phyloP scores from a whole-genome alignment of 495 filamentous ascomycete species.

The Penicilliopsis zonata region DNA sequence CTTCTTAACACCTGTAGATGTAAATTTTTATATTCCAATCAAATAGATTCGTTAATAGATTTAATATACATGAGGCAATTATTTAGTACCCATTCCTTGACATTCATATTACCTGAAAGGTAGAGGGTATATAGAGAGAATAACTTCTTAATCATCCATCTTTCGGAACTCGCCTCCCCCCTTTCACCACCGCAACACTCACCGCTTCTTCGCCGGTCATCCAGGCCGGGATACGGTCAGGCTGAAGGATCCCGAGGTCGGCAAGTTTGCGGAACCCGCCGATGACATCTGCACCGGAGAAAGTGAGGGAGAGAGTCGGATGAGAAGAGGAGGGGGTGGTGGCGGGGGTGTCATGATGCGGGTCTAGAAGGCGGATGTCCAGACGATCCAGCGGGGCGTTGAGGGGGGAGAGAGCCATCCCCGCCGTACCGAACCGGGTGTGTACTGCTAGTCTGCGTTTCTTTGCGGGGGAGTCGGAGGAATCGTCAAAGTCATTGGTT shows the following conservation, averaged over 20 bases:
- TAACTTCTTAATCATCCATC: constrained; percentile 12
- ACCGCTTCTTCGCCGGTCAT: constrained; percentile 81
- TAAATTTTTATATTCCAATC: too few species aligned
- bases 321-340: constrained; percentile 3
- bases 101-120: too few species aligned
- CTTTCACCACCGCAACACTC: constrained; percentile 52
- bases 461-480: constrained; percentile 43
- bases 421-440: constrained; percentile 34
- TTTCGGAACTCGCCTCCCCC: constrained; percentile 37
- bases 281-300: constrained; percentile 72
- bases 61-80: too few species aligned
- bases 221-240: constrained; percentile 74
- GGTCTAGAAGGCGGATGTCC: constrained; percentile 23
- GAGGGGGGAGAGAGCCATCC: constrained; percentile 11
- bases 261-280: constrained; percentile 64
- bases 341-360: constrained; percentile 7
- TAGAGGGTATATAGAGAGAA: too few species aligned
- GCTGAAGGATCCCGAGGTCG: constrained; percentile 60
- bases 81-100: too few species aligned
- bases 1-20: too few species aligned
- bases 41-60: too few species aligned
- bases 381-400: constrained; percentile 20
- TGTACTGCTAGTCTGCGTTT: constrained; percentile 46
- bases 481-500: constrained; percentile 36
- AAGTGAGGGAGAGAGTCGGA: constrained; percentile 43